A percentile compares a stretch with the other conserved stretches of the same genome.
Evolutionary conservation across 495 filamentous ascomycete genomes (phyloP).

Genomic region (Hyaloscypha hepaticicola): DNA sequence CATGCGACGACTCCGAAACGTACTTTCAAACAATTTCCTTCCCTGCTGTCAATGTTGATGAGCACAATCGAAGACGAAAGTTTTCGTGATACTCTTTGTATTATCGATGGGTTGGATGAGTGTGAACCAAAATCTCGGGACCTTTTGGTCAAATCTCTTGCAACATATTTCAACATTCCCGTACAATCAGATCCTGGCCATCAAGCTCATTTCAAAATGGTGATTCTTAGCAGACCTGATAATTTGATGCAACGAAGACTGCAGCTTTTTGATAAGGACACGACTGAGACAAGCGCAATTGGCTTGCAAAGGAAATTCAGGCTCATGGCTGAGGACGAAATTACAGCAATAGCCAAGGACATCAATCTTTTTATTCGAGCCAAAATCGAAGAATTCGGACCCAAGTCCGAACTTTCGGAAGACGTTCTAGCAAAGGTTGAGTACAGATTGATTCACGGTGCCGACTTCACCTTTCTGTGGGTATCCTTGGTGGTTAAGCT

Average conservation of each 20-base stretch:
- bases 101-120: conserved; percentile 10
- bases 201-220: not conserved
- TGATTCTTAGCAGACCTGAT: conserved; percentile 5
- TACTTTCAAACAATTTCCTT: not conserved
- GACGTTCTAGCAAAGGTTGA: conserved; percentile 8
- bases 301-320: not conserved
- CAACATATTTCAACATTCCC: not conserved
- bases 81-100: conserved; percentile 6
- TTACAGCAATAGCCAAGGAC: not conserved
- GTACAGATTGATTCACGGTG: not conserved
- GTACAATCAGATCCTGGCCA: not conserved
- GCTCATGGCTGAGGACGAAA: conserved; percentile 1
- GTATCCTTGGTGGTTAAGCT: conserved; percentile 6
- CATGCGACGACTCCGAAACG: not conserved
- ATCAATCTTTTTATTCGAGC: not conserved
- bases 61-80: conserved; percentile 5
- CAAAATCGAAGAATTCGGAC: not conserved
- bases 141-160: not conserved
- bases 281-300: not conserved
- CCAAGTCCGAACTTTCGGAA: conserved; percentile 3
- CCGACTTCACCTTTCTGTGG: conserved; percentile 7
- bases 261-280: not conserved
- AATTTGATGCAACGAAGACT: conserved; percentile 1
- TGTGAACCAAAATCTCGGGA: not conserved
- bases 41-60: not conserved